Base-by-base conservation (phyloP, 2,329 filamentous ascomycete species). In the Cordyceps fumosorosea region DNA sequence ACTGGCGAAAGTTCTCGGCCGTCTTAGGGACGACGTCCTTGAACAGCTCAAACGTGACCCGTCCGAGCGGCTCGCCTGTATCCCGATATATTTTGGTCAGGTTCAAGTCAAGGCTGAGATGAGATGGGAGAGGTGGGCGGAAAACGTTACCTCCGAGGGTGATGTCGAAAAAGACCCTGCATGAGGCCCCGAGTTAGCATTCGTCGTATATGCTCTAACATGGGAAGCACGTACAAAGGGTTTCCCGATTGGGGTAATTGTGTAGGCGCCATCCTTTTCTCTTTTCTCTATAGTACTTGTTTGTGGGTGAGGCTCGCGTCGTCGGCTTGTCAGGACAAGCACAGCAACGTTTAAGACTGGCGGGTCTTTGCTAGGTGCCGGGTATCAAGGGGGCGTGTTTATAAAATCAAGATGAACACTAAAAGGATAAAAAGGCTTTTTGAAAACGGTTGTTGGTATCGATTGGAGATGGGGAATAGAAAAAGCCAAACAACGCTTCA, bases 1-100 rank as follows among this genome's bases (percentile, higher is more conserved):
- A 96, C 72, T 96, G 91, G 53, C 93, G 90, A 75, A 99, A 98
- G 80, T 98, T 98, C 76, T 98, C 95, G 34, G 92, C 91, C 10
- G 95, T 98, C 70, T 88, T 88, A 66, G 93, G 92, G 0, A 91
- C 89, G 24, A 89, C 81, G 76, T 96, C 84, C 64, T 88, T 86
- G 80, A 95, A 97, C 65, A 99, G 85, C 76, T 97, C 91, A 74
- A 96, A 92, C 67, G 90, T 93, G 71, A 96, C 86, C 63, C 92
- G 88, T 65, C 93, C 93, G 18, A 96, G 84, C 3, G 90, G 88
- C 71, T 96, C 90, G 64, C 92, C 92, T 95, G 67, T 29, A 16
- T 6, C 18, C 5, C 3, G 40, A 5, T n/a, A 44, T n/a, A 44
- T 18, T 16, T 18, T 44, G 3, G 22, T 42, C 5, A 22, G 26